Percentiles rank a stretch among this genome's conserved stretches.
Conservation (phyloP, 345 rosid genomes). For the Populus deltoides region DNA sequence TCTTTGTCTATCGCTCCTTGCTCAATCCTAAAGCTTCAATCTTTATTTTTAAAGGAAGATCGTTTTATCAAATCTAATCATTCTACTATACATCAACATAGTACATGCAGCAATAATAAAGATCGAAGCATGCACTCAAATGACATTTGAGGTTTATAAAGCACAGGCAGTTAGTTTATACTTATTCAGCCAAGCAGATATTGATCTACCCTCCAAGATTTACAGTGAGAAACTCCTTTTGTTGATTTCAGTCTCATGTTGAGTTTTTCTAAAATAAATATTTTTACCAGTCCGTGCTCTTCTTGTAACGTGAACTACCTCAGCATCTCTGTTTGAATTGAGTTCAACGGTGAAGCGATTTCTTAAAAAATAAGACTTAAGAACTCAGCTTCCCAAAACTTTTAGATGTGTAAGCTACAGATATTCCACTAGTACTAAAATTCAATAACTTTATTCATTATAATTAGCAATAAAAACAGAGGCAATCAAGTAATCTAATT, state of each 20-base stretch:
- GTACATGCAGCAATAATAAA: not conserved
- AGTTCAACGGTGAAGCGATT: not conserved
- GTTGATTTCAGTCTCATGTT: not conserved
- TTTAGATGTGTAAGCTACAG: not conserved
- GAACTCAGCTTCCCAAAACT: not conserved
- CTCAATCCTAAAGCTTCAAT: not conserved
- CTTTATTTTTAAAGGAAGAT: not conserved
- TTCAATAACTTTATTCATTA: not conserved
- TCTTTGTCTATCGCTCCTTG: not conserved
- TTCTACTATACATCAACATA: not conserved
- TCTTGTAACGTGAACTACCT: not conserved
- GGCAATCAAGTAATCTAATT: not conserved
- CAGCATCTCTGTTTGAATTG: not conserved
- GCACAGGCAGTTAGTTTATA: not conserved
- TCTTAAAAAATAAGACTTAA: not conserved
- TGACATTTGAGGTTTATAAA: not conserved
- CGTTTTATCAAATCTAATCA: not conserved
- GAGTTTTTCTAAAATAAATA: not conserved
- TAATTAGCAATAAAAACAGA: not conserved
- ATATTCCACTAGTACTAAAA: not conserved
- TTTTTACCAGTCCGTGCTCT: not conserved
- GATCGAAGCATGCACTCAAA: not conserved
- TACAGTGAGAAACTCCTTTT: not conserved
- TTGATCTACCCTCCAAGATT: not conserved
- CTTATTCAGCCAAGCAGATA: not conserved